These are phyloP conservation scores for Talaromyces liani DNA, from an alignment of 495 filamentous ascomycete species.

Conservation along the genomic window DNA sequence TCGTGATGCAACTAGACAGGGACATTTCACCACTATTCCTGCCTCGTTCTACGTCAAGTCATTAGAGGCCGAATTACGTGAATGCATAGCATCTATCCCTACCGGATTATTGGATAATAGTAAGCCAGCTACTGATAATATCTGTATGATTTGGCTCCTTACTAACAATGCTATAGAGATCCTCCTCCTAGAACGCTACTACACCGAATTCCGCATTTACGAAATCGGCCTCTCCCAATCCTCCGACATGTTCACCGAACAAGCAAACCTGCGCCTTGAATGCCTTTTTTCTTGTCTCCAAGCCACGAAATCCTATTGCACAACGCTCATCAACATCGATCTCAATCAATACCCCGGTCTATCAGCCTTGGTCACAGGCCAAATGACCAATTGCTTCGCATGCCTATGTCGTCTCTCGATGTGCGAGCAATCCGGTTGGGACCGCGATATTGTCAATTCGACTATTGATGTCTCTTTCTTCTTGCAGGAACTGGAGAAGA, in stretches of 20 bases:
- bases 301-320: conserved; percentile 30
- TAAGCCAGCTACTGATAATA: conserved; percentile 7
- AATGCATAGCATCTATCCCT: conserved; percentile 26
- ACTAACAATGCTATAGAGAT: conserved; percentile 19
- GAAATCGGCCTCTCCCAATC: conserved; percentile 29
- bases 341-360: conserved; percentile 24
- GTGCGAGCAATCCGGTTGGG: conserved; percentile 30
- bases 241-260: conserved; percentile 10
- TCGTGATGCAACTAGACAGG: neutral
- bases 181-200: conserved; percentile 26
- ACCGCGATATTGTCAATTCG: conserved; percentile 18
- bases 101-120: conserved; percentile 27
- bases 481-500: neutral
- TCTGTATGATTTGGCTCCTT: neutral
- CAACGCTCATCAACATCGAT: conserved; percentile 26
- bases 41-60: conserved; percentile 35
- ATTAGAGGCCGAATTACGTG: conserved; percentile 35
- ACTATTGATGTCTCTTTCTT: neutral
- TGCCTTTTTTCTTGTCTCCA: conserved; percentile 27
- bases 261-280: conserved; percentile 23
- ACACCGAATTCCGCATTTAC: conserved; percentile 36
- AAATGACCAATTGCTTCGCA: conserved; percentile 33
- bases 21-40: conserved; percentile 8
- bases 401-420: conserved; percentile 35
- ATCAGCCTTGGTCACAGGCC: conserved; percentile 28